These are phyloP conservation scores for Escovopsis sp. DNA, from an alignment of 2,329 filamentous ascomycete species.

Conservation along the genomic window DNA sequence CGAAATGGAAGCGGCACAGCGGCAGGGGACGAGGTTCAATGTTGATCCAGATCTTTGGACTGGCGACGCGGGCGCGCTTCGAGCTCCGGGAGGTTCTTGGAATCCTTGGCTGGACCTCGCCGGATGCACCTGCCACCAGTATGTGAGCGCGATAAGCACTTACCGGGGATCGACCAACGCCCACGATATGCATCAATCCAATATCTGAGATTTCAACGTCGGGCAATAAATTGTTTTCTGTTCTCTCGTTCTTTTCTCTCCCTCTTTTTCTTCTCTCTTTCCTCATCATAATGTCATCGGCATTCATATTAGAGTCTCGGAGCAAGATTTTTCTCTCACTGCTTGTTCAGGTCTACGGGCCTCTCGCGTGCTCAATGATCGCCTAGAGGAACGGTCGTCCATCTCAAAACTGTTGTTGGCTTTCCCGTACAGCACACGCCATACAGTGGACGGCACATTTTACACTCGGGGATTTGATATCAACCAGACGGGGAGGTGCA, in stretches of 20 bases:
- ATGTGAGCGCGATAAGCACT: too few relatives aligned
- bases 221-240: too few relatives aligned
- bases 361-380: constrained; percentile 96
- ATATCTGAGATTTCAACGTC: background rate
- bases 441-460: constrained; percentile 30
- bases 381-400: constrained; percentile 76
- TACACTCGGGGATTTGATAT: background rate
- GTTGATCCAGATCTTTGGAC: too few relatives aligned
- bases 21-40: too few relatives aligned
- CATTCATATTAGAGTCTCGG: constrained; percentile 99
- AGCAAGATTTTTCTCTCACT: constrained; percentile 68
- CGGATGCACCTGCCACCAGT: too few relatives aligned
- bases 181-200: constrained; percentile 15
- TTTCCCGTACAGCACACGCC: constrained; percentile 27
- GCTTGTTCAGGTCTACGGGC: constrained; percentile 76
- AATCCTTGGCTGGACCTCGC: too few relatives aligned
- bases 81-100: too few relatives aligned
- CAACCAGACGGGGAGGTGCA: too few relatives aligned
- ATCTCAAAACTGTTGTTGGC: constrained; percentile 40
- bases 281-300: constrained; percentile 59
- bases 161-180: too few relatives aligned
- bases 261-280: constrained; percentile 24
- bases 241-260: constrained; percentile 5
- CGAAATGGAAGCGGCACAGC: too few relatives aligned
- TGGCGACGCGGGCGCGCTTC: too few relatives aligned